Evolutionary conservation across 176 grass and related monocot species (phyloP).

Genomic region (Eragrostis curvula): DNA sequence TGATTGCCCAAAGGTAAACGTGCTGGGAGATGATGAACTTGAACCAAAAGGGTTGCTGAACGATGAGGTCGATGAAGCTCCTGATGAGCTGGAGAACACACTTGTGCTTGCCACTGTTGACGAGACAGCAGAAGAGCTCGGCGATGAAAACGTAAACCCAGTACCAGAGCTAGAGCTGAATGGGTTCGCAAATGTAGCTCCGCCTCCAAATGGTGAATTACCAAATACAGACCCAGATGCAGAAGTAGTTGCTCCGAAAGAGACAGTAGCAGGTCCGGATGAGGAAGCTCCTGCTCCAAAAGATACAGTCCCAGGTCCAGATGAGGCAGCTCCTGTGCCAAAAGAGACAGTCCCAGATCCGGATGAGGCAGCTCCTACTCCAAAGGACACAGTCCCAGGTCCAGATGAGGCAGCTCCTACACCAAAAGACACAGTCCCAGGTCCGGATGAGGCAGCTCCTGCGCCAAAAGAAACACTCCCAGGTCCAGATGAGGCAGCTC

Average conservation of each 20-base stretch:
- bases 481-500: conserved; percentile 38
- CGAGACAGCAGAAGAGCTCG: conserved; percentile 44
- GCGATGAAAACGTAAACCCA: conserved; percentile 56
- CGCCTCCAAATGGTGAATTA: conserved; percentile 53
- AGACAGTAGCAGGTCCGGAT: conserved; percentile 39
- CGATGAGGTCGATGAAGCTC: conserved; percentile 37
- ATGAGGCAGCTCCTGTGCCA: conserved; percentile 29
- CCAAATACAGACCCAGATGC: conserved; percentile 40
- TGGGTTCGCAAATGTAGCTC: conserved; percentile 31
- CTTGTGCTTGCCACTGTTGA: conserved; percentile 32
- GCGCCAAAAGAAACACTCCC: conserved; percentile 30
- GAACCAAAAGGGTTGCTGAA: conserved; percentile 52
- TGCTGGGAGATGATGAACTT: conserved; percentile 50
- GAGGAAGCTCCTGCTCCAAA: conserved; percentile 37
- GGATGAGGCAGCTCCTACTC: conserved; percentile 38
- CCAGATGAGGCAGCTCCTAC: conserved; percentile 29
- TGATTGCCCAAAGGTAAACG: conserved; percentile 56
- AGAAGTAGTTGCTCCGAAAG: conserved; percentile 49
- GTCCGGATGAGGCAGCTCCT: conserved; percentile 32
- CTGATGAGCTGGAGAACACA: conserved; percentile 38
- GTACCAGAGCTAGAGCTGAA: conserved; percentile 35
- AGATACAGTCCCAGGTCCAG: conserved; percentile 24
- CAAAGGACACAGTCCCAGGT: conserved; percentile 39
- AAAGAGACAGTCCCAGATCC: conserved; percentile 30
- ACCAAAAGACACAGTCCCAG: conserved; percentile 30